Evolutionary conservation across 176 grass and related monocot species (phyloP).

Genomic region (Rhynchospora pubera): DNA sequence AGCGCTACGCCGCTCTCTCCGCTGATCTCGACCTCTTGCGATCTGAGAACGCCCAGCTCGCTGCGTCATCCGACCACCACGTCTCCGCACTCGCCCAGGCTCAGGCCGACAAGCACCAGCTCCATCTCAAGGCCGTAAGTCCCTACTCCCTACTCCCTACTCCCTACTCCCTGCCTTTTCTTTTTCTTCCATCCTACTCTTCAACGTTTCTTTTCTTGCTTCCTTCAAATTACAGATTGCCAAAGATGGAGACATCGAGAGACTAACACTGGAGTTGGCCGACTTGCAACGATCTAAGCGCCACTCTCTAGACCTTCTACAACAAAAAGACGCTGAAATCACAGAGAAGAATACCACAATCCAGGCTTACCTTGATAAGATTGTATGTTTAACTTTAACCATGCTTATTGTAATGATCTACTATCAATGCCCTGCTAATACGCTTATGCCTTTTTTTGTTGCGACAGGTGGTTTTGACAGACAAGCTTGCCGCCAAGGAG

Average conservation of each 20-base stretch:
- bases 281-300: slow-evolving; percentile 74
- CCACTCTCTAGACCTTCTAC: slow-evolving; percentile 68
- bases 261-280: slow-evolving; percentile 44
- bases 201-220: too few relatives aligned
- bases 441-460: neutral
- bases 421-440: neutral
- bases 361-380: slow-evolving; percentile 83
- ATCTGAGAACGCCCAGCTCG: slow-evolving; percentile 55
- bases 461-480: slow-evolving; percentile 64
- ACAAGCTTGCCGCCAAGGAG: slow-evolving; percentile 56
- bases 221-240: slow-evolving; percentile 37
- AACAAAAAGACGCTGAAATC: slow-evolving; percentile 77
- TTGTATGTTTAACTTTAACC: slow-evolving; percentile 53
- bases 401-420: neutral
- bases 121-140: slow-evolving; percentile 78
- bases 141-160: too few relatives aligned
- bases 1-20: slow-evolving; percentile 63
- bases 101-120: slow-evolving; percentile 80
- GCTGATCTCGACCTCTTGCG: slow-evolving; percentile 53
- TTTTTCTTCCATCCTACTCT: neutral
- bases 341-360: slow-evolving; percentile 72
- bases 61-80: slow-evolving; percentile 45
- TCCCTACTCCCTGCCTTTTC: slow-evolving; percentile 10
- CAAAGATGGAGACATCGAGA: slow-evolving; percentile 76
- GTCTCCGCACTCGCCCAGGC: slow-evolving; percentile 51